These are phyloP conservation scores for Tylopilus sp. DNA, from an alignment of 768 basidiomycete species.

Conservation along the genomic window DNA sequence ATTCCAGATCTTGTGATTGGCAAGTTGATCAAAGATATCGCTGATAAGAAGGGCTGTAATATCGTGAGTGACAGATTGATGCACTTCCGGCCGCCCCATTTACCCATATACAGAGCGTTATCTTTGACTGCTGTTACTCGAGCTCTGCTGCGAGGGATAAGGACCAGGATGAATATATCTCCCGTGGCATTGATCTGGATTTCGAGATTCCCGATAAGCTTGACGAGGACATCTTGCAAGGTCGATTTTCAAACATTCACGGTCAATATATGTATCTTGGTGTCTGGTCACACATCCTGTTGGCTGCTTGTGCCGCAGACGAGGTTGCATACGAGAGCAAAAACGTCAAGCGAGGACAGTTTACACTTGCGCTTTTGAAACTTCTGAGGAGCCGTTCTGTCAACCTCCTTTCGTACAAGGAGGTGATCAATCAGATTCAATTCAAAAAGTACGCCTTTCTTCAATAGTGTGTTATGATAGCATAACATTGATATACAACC, in stretches of 20 bases:
- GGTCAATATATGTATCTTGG: slow-evolving; percentile 24
- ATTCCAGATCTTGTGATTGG: slow-evolving; percentile 45
- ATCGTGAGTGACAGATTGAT: slow-evolving; percentile 34
- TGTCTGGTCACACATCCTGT: slow-evolving; percentile 38
- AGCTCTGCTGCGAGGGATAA: slow-evolving; percentile 32
- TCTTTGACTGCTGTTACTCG: slow-evolving; percentile 47
- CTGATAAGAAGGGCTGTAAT: slow-evolving; percentile 39
- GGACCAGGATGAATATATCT: neutral
- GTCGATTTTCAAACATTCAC: slow-evolving; percentile 3
- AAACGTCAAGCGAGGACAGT: slow-evolving; percentile 17
- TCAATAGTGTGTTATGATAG: neutral
- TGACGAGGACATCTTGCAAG: slow-evolving; percentile 26
- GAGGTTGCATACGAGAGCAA: slow-evolving; percentile 29
- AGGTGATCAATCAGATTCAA: slow-evolving; percentile 18
- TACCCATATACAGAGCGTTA: slow-evolving; percentile 35
- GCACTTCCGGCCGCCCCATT: neutral
- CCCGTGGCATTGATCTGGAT: slow-evolving; percentile 8
- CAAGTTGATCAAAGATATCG: slow-evolving; percentile 35
- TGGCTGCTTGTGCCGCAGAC: slow-evolving; percentile 40
- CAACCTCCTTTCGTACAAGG: slow-evolving; percentile 21
- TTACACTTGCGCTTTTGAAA: slow-evolving; percentile 24
- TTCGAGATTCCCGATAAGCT: slow-evolving; percentile 9
- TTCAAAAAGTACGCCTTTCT: neutral
- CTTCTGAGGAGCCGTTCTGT: slow-evolving; percentile 4
- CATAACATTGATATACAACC: neutral